Evolutionary conservation across 2,329 filamentous ascomycete genomes (phyloP), one percentile per base, ranked within the genome.

Genomic region (Neofusicoccum cordaticola): DNA sequence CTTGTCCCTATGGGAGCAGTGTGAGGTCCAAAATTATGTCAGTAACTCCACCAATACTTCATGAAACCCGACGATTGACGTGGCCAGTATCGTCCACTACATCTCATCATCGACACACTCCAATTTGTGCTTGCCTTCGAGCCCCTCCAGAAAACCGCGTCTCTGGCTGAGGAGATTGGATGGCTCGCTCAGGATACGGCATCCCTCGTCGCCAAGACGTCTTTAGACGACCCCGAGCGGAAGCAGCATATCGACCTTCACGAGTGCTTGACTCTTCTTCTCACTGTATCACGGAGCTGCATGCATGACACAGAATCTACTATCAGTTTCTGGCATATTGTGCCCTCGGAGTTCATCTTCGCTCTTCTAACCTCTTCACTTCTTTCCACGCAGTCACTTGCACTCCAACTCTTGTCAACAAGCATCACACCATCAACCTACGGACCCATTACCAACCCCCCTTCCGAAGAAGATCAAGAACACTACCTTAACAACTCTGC

Each of bases 1-100:
- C 19, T 82, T 91, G 57, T 81, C 83, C 15, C 75, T 94, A 13
- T 94, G 91, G 90, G 81, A 82, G 15, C 83, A 82, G 19, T 93
- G 90, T 72, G 77, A 31, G 27, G 5, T 88, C 6, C 79, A 84
- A 11, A 90, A 93, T 69, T 84, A 82, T 70, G 72, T 77, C 70
- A 61, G 66, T 56, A 2, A 6, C 19, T 34, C 27, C n/a, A 15
- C 61, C 53, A 42, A 42, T 31, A 22, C 65, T 70, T 60, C 9
- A 2, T 4, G 15, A 22, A 45, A 13, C 3, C 3, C 27, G 19
- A 62, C 50, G 8, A 17, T 42, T 65, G n/a, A 62, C 39, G 8
- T 19, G 4, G 9, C 8, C 80, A 86, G 75, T 86, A 87, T 71
- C 79, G 80, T 11, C 89, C 90, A 0, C 81, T 93, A 45, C 85